Percentiles rank a stretch among this genome's conserved stretches.
phyloP scores from a whole-genome alignment of 129 eudicot genomes.

The Deinandra increscens region DNA sequence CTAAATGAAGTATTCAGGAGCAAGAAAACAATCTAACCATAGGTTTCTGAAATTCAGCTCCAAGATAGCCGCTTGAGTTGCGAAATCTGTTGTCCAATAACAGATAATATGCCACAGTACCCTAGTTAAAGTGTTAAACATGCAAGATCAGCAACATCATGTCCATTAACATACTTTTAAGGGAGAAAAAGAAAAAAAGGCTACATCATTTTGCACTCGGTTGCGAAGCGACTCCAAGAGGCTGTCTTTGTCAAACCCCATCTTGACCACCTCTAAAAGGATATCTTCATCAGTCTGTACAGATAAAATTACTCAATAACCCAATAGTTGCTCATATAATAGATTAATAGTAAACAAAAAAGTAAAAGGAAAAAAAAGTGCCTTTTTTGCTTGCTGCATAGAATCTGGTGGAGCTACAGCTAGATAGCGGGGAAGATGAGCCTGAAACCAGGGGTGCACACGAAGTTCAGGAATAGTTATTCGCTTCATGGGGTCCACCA shows the following conservation, averaged over 20 bases:
- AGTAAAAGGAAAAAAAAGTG: conserved; percentile 14
- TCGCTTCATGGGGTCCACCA: conserved; percentile 94
- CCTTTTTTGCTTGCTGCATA: conserved; percentile 94
- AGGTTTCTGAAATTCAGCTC: conserved; percentile 92
- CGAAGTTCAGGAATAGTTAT: conserved; percentile 91
- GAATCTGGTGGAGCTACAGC: conserved; percentile 98
- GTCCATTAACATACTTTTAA: background rate
- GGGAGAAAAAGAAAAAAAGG: background rate
- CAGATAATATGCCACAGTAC: conserved; percentile 92
- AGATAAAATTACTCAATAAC: background rate
- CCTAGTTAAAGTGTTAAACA: conserved; percentile 59
- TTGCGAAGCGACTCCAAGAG: conserved; percentile 82
- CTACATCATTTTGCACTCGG: conserved; percentile 89
- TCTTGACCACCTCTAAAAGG: conserved; percentile 83
- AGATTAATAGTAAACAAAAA: background rate
- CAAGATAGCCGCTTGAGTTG: conserved; percentile 86
- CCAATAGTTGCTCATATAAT: background rate
- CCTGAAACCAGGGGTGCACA: conserved; percentile 84
- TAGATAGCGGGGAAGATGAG: conserved; percentile 92
- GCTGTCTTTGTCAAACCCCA: conserved; percentile 86
- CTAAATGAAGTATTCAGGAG: background rate
- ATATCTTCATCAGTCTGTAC: conserved; percentile 92
- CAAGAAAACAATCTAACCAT: conserved; percentile 47
- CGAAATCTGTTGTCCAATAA: conserved; percentile 86
- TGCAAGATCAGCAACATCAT: conserved; percentile 10